Base-by-base conservation (phyloP, 768 basidiomycete genomes). In the Lentinula raphanica region DNA sequence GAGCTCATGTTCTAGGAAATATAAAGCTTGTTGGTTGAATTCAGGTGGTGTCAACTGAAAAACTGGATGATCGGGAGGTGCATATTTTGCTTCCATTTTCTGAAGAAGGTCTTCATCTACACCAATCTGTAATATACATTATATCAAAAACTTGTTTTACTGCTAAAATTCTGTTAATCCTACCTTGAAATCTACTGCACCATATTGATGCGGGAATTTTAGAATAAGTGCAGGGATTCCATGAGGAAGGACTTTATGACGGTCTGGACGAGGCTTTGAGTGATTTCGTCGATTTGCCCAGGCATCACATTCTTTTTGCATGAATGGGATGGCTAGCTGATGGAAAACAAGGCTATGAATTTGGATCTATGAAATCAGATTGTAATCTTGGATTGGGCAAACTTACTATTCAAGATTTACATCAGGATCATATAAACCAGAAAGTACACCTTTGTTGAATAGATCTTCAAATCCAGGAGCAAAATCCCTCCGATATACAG, bases 41-140 rank as follows among this genome's bases (percentile, higher is more conserved):
- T 1, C 25, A 0, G 65, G 64, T 1, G 73, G 71, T 1, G 72
- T 65, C 0, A 75, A 67, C 5, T 73, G 40, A 39, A 73, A 74
- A 2, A 71, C 65, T 0, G 62, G 58, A 58, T 75, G 62, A 39
- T 63, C 57, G 1, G 60, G 61, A 9, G 66, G 68, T 2, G 72
- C 68, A 48, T 67, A 76, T n/a, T 62, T 28, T 5, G 50, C 7
- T 29, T 63, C 49, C 32, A 67, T 63, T 25, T 67, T 65, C 5
- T 58, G 38, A 3, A 72, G 32, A 2, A 63, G 42, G 0, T 64
- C 56, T 1, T 29, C 39, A 0, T 48, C n/a, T 5, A 69, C 63
- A n/a, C 42, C 28, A 28, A 72, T 55, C 67, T n/a, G n/a, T n/a
- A n/a, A 3, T 45, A 45, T 5, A 21, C 13, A 45, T 45, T 5